phyloP scores from a whole-genome alignment of 257 asterid genomes.

The Nyctanthes arbortristis region DNA sequence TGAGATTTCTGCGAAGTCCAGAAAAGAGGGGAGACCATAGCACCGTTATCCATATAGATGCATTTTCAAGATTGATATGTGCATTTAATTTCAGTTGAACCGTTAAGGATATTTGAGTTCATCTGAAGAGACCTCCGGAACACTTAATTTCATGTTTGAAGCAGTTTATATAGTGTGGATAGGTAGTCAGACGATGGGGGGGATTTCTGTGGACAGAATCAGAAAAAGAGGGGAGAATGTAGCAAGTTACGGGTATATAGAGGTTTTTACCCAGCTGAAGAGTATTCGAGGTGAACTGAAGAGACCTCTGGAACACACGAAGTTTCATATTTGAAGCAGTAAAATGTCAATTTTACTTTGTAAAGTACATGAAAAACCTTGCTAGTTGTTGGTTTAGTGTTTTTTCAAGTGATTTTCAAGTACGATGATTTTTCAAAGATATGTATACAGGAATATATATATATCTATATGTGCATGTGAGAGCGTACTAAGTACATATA shows the following conservation, averaged over 20 bases:
- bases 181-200: too few relatives aligned
- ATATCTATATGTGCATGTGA: background rate
- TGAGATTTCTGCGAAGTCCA: background rate
- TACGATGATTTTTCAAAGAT: background rate
- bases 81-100: constrained; percentile 11
- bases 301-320: background rate
- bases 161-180: too few relatives aligned
- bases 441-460: background rate
- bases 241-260: too few relatives aligned
- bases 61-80: constrained; percentile 20
- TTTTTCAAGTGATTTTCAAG: background rate
- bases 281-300: background rate
- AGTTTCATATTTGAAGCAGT: background rate
- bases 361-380: background rate
- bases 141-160: background rate
- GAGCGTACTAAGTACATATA: background rate
- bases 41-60: constrained; percentile 8
- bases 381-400: background rate
- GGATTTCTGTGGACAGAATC: too few relatives aligned
- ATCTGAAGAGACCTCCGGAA: background rate
- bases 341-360: background rate
- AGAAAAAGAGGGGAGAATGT: too few relatives aligned
- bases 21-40: background rate
- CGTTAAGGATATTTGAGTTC: constrained; percentile 2
- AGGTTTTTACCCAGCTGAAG: too few relatives aligned